Base-by-base conservation (phyloP, 208 protist genomes). In the Histomonas meleagridis region DNA sequence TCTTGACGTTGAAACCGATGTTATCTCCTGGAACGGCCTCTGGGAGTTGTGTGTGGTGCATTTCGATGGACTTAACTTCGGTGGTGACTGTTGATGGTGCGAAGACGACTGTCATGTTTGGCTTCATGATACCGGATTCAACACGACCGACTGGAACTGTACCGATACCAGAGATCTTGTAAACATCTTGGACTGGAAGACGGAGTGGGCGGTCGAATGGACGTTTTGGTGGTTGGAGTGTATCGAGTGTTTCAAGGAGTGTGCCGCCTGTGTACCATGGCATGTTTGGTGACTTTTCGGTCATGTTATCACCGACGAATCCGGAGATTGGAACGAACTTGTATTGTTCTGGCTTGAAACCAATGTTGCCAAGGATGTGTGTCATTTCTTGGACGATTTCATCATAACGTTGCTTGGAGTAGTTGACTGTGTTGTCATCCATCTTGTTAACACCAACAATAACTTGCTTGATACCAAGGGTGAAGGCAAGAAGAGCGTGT, bases 1-100 rank as follows among this genome's bases (percentile, higher is more conserved):
- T 14, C 72, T 46, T 92, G 92, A 92, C 94, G 93, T 95, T 95
- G 79, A 95, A 93, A 86, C 94, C 94, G 65, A 95, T 93, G 92
- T 95, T 95, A 93, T 95, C 94, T 55, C 96, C 96, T 62, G 96
- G 95, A 9, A 93, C 94, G 90, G 96, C 96, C 91, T 95, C 94
- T 28, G 93, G 94, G 62, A 96, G 92, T 81, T 93, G 72, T 92
- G 94, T 94, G 95, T 97, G 95, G 95, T 97, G 95, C 95, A 96
- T 96, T 94, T 97, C 96, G 81, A 97, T 94, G 62, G 96, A 96
- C 93, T 96, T 96, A 92, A 97, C 95, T 90, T 94, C 94, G 72
- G 92, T 92, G 93, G 1, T 92, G 62, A 92, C 92, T 92, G 81
- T 90, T 93, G 51, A 93, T 51, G 60, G 93, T 92, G 93, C 93